Percentiles rank a stretch among this genome's conserved stretches.
Evolutionary conservation across 2,329 filamentous ascomycete species (phyloP).

Genomic region (Trichoderma lentiforme): DNA sequence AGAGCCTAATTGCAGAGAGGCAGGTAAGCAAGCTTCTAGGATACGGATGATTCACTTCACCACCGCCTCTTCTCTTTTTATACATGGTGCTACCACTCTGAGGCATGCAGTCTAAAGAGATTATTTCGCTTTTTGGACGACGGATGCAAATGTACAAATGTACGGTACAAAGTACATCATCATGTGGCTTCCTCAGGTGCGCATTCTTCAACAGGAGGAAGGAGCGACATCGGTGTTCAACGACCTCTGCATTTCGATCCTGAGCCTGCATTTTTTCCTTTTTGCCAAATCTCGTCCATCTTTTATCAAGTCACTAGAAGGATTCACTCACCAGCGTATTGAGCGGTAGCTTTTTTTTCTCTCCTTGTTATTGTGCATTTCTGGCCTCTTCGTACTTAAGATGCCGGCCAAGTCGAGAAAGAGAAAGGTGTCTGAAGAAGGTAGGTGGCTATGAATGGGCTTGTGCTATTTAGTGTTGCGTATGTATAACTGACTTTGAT

Average conservation of each 20-base stretch:
- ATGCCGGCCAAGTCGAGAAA: slow-evolving; percentile 32
- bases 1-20: not conserved
- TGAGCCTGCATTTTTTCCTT: not conserved
- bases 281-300: not conserved
- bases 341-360: not conserved
- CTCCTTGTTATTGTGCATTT: not conserved
- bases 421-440: slow-evolving; percentile 25
- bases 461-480: too few relatives aligned
- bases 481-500: not conserved
- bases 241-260: not conserved
- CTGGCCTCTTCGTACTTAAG: not conserved
- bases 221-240: not conserved
- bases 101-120: not conserved
- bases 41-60: not conserved
- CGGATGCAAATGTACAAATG: not conserved
- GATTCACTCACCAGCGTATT: not conserved
- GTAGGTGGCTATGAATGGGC: slow-evolving; percentile 16
- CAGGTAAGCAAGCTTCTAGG: too few relatives aligned
- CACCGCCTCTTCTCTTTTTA: not conserved
- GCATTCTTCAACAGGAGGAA: not conserved
- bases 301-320: not conserved
- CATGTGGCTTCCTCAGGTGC: not conserved
- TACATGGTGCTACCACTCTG: too few relatives aligned
- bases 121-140: not conserved
- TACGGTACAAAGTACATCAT: not conserved